Evolutionary conservation across 2,329 filamentous ascomycete genomes (phyloP).

Genomic region (Saccharata proteae): DNA sequence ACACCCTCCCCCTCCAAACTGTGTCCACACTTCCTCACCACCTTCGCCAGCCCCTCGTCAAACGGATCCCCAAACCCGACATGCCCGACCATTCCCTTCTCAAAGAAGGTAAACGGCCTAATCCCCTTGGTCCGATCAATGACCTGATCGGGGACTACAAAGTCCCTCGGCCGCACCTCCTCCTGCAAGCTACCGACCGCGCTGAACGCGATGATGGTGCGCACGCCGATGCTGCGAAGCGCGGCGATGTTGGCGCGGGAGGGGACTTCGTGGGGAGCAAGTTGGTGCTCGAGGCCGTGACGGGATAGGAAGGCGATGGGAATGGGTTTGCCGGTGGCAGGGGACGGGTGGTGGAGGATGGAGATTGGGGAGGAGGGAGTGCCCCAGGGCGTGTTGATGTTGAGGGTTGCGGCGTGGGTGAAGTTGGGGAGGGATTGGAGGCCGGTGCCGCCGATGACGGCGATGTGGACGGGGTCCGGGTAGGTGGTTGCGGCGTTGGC

Average conservation of each 20-base stretch:
- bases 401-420: constrained; percentile 67
- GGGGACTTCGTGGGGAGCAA: constrained; percentile 90
- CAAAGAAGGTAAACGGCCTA: constrained; percentile 91
- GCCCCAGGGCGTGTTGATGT: constrained; percentile 79
- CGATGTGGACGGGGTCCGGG: constrained; percentile 34
- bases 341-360: constrained; percentile 76
- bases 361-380: constrained; percentile 63
- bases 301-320: constrained; percentile 84
- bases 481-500: constrained; percentile 9
- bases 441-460: constrained; percentile 62
- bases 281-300: constrained; percentile 78
- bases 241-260: constrained; percentile 95
- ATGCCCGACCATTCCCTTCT: constrained; percentile 81
- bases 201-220: constrained; percentile 85
- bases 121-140: constrained; percentile 96
- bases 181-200: constrained; percentile 89
- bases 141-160: constrained; percentile 89
- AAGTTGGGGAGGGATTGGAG: constrained; percentile 80
- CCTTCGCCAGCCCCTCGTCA: constrained; percentile 60
- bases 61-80: constrained; percentile 95
- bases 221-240: constrained; percentile 78
- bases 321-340: constrained; percentile 48
- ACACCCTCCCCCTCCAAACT: constrained; percentile 74
- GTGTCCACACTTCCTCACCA: constrained; percentile 68
- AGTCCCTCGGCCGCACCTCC: constrained; percentile 89